A percentile compares a stretch with the other conserved stretches of the same genome.
Conservation (phyloP, 164 flowering plant genomes). For the Annona cherimola region DNA sequence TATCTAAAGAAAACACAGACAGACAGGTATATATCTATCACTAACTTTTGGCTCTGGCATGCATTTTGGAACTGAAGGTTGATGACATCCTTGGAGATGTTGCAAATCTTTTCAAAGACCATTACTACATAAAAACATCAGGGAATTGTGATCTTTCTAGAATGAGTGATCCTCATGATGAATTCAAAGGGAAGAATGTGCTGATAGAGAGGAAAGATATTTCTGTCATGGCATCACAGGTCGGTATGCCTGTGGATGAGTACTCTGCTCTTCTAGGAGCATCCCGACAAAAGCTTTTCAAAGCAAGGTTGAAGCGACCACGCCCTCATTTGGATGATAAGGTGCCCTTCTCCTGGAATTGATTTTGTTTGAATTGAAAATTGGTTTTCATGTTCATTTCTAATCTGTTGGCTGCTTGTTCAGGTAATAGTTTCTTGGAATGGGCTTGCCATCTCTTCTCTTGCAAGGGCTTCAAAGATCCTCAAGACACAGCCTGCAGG, state of each 20-base stretch:
- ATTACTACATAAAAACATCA: slow-evolving; percentile 67
- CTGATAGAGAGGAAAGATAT: slow-evolving; percentile 62
- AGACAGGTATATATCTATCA: too few species aligned
- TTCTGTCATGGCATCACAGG: slow-evolving; percentile 55
- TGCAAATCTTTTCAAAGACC: slow-evolving; percentile 67
- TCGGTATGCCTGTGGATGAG: slow-evolving; percentile 43
- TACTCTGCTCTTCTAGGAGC: slow-evolving; percentile 59
- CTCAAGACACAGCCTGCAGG: slow-evolving; percentile 53
- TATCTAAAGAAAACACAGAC: too few species aligned
- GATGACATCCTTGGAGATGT: slow-evolving; percentile 69
- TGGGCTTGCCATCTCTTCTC: slow-evolving; percentile 83
- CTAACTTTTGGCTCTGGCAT: too few species aligned
- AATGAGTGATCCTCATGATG: slow-evolving; percentile 88
- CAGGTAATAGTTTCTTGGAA: slow-evolving; percentile 98
- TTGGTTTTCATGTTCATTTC: not conserved
- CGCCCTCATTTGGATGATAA: slow-evolving; percentile 93
- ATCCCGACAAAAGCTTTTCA: slow-evolving; percentile 58
- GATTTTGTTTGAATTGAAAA: not conserved
- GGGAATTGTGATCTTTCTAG: slow-evolving; percentile 92
- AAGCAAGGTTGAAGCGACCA: slow-evolving; percentile 60
- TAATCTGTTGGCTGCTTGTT: slow-evolving; percentile 1
- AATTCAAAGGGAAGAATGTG: slow-evolving; percentile 77
- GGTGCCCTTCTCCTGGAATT: slow-evolving; percentile 34
- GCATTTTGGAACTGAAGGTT: slow-evolving; percentile 33
- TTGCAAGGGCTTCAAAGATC: slow-evolving; percentile 88